Percentiles rank a stretch among this genome's conserved stretches.
Evolutionary conservation across 78 protist genomes (phyloP).

Genomic region (Dictyostelium firmibasis): DNA sequence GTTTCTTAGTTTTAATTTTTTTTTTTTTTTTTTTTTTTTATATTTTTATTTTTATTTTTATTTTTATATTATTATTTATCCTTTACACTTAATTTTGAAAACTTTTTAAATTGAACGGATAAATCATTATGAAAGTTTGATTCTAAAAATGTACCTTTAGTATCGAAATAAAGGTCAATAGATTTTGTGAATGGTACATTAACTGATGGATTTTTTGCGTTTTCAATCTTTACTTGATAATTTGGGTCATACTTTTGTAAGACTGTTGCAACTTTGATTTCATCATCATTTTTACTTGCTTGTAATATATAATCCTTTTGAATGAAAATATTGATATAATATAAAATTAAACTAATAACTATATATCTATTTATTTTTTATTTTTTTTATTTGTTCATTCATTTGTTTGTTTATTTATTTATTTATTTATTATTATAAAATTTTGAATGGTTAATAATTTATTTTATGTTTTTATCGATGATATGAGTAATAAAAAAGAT

Average conservation of each 20-base stretch:
- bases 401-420: no score
- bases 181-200: slow-evolving; percentile 18
- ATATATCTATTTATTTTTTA: background rate
- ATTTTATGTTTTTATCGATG: no score
- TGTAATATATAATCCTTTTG: slow-evolving; percentile 47
- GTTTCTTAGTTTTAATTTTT: no score
- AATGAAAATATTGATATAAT: slow-evolving; percentile 54
- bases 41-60: background rate
- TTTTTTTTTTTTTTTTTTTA: background rate
- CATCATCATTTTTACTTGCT: background rate
- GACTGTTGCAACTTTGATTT: background rate
- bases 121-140: slow-evolving; percentile 20
- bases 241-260: slow-evolving; percentile 57
- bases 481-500: background rate
- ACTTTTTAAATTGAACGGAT: background rate
- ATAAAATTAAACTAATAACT: slow-evolving; percentile 14
- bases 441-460: background rate
- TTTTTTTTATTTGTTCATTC: no score
- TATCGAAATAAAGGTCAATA: slow-evolving; percentile 46
- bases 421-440: background rate
- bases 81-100: background rate
- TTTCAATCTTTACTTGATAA: slow-evolving; percentile 40
- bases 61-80: background rate
- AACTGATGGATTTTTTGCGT: background rate
- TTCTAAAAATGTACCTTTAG: slow-evolving; percentile 23